Evolutionary conservation across 257 asterid genomes (phyloP), one percentile per base, ranked within the genome.

Genomic region (Plantago elongata): DNA sequence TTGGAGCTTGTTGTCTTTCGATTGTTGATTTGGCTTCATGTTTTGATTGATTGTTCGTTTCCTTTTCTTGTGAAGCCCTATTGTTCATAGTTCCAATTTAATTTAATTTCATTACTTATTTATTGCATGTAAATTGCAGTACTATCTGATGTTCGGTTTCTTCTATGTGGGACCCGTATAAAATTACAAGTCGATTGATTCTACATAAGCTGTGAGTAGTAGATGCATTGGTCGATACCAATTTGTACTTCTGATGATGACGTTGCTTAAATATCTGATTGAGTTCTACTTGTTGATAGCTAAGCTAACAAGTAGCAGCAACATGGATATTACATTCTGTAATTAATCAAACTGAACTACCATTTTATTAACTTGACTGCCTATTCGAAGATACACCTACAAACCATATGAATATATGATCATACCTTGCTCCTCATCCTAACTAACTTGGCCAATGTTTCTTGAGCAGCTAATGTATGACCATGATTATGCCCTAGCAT

Each of bases 341-440:
- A 70, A 2, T 34, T 7, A 74, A 75, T 66, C 18, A 17, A 78
- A 67, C 52, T 74, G 80, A 58, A 76, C 65, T 65, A 65, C 70
- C 18, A 17, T 7, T 42, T 51, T 10, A 34, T 34, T 34, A 34
- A 7, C 40, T 10, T n/a, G 14, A 14, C 37, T 64, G 61, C 40
- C 30, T 37, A 13, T 18, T 54, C 9, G 51, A 38, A 40, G 37
- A 51, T 58, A 54, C 59, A 43, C 46, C 63, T 17, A 74, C 40
- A 34, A 34, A 34, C 40, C 40, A 34, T 7, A 34, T 34, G 40
- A 49, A 63, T 4, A 27, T 34, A 12, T 22, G 27, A 22, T 79
- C 75, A 85, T 46, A 82, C 85, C 81, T 85, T 90, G 73, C 96
- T 85, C 74, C 96, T 83, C 95, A 88, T 83, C 76, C 96, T 83